Percentiles rank a stretch among this genome's conserved stretches.
These are phyloP conservation scores for Aspergillus affinis DNA, from an alignment of 495 filamentous ascomycete genomes.

Conservation along the genomic window DNA sequence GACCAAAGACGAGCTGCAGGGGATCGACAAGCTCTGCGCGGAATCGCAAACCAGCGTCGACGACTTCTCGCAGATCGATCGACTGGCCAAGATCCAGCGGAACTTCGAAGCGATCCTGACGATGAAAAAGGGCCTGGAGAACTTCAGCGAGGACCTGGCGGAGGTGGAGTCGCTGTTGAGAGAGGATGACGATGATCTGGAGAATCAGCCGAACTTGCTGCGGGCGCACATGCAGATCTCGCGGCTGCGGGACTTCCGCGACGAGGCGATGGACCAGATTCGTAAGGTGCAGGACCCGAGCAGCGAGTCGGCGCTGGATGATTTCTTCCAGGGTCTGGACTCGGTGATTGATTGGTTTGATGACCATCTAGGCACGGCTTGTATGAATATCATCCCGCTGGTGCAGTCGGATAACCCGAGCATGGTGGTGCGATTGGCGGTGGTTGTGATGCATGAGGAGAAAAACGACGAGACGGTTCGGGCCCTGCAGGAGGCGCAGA, in stretches of 20 bases:
- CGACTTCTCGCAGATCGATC: slow-evolving; percentile 95
- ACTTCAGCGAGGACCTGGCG: slow-evolving; percentile 72
- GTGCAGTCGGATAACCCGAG: slow-evolving; percentile 81
- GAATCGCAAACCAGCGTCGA: slow-evolving; percentile 94
- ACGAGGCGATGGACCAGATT: slow-evolving; percentile 95
- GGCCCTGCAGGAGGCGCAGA: slow-evolving; percentile 89
- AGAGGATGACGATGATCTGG: slow-evolving; percentile 79
- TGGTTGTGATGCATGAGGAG: slow-evolving; percentile 94
- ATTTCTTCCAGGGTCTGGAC: slow-evolving; percentile 87
- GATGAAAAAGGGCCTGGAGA: slow-evolving; percentile 87
- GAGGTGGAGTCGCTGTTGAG: slow-evolving; percentile 71
- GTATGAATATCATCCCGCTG: slow-evolving; percentile 84
- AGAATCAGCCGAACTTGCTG: slow-evolving; percentile 91
- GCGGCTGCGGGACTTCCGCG: slow-evolving; percentile 84
- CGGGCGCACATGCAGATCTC: slow-evolving; percentile 88
- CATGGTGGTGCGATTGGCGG: slow-evolving; percentile 84
- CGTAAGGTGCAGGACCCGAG: slow-evolving; percentile 68
- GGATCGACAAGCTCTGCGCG: slow-evolving; percentile 95
- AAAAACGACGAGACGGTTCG: slow-evolving; percentile 88
- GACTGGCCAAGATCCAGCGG: slow-evolving; percentile 87
- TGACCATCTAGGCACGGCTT: slow-evolving; percentile 84
- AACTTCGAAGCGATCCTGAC: slow-evolving; percentile 90
- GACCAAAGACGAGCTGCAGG: slow-evolving; percentile 97
- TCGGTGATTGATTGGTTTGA: slow-evolving; percentile 90
- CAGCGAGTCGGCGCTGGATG: slow-evolving; percentile 74